Evolutionary conservation across 2,329 filamentous ascomycete genomes (phyloP), one percentile per base, ranked within the genome.

Genomic region (Thielaviopsis euricoi): DNA sequence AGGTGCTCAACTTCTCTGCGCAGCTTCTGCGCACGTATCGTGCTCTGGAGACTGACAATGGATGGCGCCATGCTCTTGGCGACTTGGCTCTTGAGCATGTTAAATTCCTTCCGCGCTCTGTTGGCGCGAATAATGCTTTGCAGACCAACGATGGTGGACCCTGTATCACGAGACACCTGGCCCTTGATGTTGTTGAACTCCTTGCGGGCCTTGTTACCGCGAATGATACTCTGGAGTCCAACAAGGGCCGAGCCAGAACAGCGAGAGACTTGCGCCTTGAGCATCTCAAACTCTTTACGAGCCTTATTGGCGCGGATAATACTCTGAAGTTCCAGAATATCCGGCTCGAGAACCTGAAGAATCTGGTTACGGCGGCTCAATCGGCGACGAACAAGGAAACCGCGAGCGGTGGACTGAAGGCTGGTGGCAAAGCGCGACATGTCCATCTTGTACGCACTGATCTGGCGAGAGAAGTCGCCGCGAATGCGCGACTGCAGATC

Each of bases 401-500:
- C 91, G 53, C 91, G 82, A 3, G 81, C 80, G 6, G 82, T 78
- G 61, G 88, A 89, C 69, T 98, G 93, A 19, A 96, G 77, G 61
- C 82, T 77, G 26, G 86, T 74, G 2, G 90, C 87, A 66, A 95
- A 95, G 21, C 74, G 78, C 58, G 81, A 80, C 90, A 95, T 96
- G 63, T 84, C 81, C 59, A 93, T 73, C 53, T 87, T 81, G 70
- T 96, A 96, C 61, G 81, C 80, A 63, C 85, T 80, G 59, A 97
- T 80, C 68, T 96, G 89, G 52, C 91, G 78, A 1, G 87, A 80
- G 71, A 88, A 95, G 65, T 94, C 89, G 56, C 89, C 94, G 60
- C 93, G 83, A 58, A 97, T 86, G 46, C 85, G 81, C 7, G 90
- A 82, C 69, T 98, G 94, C 10, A 98, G 74, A 56, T 95, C 85